Percentiles rank a stretch among this genome's conserved stretches.
These are phyloP conservation scores for Casuarina glauca DNA, from an alignment of 306 rosid genomes.

Conservation along the genomic window DNA sequence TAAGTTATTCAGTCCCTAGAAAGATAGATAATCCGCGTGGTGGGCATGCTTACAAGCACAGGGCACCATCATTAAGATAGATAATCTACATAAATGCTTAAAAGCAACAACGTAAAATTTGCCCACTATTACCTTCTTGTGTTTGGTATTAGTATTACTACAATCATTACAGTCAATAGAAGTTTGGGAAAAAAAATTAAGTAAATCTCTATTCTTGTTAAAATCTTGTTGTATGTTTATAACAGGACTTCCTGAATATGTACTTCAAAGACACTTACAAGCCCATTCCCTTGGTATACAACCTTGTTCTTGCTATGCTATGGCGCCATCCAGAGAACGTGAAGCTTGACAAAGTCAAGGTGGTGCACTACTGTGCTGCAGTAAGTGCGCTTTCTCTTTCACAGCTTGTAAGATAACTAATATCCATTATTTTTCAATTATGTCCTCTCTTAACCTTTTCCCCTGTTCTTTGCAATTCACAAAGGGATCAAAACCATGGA, in stretches of 20 bases:
- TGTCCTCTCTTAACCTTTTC: neutral
- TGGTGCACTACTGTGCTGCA: conserved; percentile 69
- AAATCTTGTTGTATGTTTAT: neutral
- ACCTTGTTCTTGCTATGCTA: conserved; percentile 59
- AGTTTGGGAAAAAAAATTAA: neutral
- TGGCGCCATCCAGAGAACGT: conserved; percentile 76
- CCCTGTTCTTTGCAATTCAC: neutral
- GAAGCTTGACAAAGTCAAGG: conserved; percentile 44
- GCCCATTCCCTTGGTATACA: conserved; percentile 57
- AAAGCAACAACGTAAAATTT: neutral
- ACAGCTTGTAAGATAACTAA: neutral
- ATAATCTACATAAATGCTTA: neutral
- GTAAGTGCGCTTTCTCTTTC: conserved; percentile 35
- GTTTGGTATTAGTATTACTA: neutral
- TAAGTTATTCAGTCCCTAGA: too few species aligned
- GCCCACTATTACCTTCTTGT: neutral
- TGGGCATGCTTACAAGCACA: neutral
- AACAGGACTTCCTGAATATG: conserved; percentile 68
- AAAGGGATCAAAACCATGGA: conserved; percentile 75
- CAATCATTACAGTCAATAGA: neutral
- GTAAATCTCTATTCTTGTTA: neutral
- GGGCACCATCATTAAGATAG: neutral
- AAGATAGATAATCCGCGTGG: neutral
- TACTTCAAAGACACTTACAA: conserved; percentile 51
- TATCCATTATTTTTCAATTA: neutral